Evolutionary conservation across 495 filamentous ascomycete genomes (phyloP).

Genomic region (Bathelium albidoporum): DNA sequence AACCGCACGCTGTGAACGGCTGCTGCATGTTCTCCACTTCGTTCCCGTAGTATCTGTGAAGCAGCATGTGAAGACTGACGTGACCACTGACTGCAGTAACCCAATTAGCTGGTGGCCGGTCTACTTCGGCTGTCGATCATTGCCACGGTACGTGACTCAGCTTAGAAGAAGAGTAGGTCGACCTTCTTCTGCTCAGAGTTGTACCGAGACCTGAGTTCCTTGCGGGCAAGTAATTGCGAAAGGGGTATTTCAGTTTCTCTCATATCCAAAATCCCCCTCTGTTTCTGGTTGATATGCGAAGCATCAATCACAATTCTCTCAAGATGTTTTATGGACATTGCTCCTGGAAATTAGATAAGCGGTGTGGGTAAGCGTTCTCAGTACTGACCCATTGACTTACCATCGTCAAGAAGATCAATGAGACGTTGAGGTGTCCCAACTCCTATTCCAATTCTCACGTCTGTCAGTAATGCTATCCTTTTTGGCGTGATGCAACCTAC

Average conservation of each 20-base stretch:
- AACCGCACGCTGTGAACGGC: background rate
- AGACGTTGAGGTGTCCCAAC: slow-evolving; percentile 81
- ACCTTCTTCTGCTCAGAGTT: slow-evolving; percentile 36
- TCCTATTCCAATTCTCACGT: slow-evolving; percentile 60
- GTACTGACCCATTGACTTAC: slow-evolving; percentile 35
- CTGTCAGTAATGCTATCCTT: slow-evolving; percentile 6
- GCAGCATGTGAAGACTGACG: background rate
- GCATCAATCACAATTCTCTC: slow-evolving; percentile 78
- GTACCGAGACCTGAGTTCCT: slow-evolving; percentile 62
- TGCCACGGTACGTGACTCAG: background rate
- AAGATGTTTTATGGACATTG: slow-evolving; percentile 55
- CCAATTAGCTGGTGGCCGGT: background rate
- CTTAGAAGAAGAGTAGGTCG: slow-evolving; percentile 48
- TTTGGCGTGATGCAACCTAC: slow-evolving; percentile 1
- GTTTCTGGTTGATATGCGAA: slow-evolving; percentile 85
- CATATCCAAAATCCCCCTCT: slow-evolving; percentile 86
- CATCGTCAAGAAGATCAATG: slow-evolving; percentile 68
- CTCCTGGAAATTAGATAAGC: slow-evolving; percentile 37
- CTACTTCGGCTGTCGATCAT: background rate
- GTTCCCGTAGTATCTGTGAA: background rate
- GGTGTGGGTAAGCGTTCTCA: background rate
- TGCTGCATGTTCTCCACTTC: background rate
- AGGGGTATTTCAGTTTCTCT: slow-evolving; percentile 74
- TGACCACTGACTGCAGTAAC: background rate
- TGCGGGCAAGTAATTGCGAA: slow-evolving; percentile 52